Evolutionary conservation across 352 stramenopile genomes (phyloP), one percentile per base, ranked within the genome.

Genomic region (Phytophthora boehmeriae): DNA sequence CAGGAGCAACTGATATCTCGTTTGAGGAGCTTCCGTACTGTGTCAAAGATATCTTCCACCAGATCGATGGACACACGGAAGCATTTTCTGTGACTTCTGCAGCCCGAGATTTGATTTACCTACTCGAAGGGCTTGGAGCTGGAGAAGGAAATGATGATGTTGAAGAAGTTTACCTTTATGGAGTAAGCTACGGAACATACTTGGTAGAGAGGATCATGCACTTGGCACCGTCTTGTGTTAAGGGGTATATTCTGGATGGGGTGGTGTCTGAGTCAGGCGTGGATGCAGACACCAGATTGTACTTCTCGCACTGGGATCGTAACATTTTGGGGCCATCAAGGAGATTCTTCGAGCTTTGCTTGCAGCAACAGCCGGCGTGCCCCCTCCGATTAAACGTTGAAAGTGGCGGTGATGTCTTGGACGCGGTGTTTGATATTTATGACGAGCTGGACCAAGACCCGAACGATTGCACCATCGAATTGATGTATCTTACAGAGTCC

Each of bases 171-270:
- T 85, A 69, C 45, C 54, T 88, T 4, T 86, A 88, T 23, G 80
- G 77, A 16, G 66, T 75, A 22, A 86, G 79, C 66, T 89, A 89
- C 60, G 78, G 78, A 20, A 76, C 78, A 25, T 83, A 69, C 39
- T 54, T 87, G n/a, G 68, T 77, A 5, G 75, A 87, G 41, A 69
- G 79, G 0, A 49, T 80, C 3, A 83, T 89, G 47, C 79, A 87
- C 45, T 47, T 89, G 8, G 62, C 68, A 14, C 68, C 72, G 2
- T 13, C 47, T 11, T 52, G 64, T 28, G 58, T 89, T 20, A 67
- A 66, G 8, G 76, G 79, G 1, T 89, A 80, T 47, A 68, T 86
- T 34, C 57, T 89, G n/a, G 70, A 87, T 59, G 76, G 73, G 2
- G 61, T 82, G 23, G 59, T 74, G 8, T 71, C 65, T 3, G 62